A percentile compares a stretch with the other conserved stretches of the same genome.
phyloP scores from a whole-genome alignment of 768 basidiomycete species.

The Collybia sordida region DNA sequence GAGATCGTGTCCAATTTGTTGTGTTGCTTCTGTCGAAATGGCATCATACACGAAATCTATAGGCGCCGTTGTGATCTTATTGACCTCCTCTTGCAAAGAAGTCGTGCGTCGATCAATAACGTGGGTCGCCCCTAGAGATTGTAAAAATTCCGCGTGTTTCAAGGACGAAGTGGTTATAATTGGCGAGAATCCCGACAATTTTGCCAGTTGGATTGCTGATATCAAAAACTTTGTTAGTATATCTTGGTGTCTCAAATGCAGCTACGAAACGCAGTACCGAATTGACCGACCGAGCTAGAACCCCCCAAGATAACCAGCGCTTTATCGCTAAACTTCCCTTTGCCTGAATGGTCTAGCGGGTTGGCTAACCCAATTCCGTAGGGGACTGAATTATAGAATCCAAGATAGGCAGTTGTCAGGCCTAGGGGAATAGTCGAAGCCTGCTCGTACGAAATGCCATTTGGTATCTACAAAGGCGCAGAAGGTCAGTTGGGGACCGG shows the following conservation, averaged over 20 bases:
- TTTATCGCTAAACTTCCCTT: conserved; percentile 22
- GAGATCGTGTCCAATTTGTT: conserved; percentile 5
- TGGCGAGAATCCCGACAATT: conserved; percentile 37
- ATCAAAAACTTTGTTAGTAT: neutral
- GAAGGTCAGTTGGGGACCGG: neutral
- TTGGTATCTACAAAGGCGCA: conserved; percentile 16
- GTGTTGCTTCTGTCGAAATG: conserved; percentile 2
- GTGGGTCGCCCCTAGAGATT: conserved; percentile 39
- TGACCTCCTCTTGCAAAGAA: conserved; percentile 16
- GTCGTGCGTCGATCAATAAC: conserved; percentile 28
- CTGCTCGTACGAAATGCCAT: conserved; percentile 32
- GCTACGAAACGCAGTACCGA: conserved; percentile 11
- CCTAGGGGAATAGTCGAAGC: conserved; percentile 40
- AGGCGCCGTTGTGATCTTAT: neutral
- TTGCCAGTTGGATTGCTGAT: conserved; percentile 35
- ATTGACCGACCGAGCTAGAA: conserved; percentile 22
- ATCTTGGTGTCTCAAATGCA: neutral
- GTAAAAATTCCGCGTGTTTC: conserved; percentile 24
- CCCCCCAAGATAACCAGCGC: conserved; percentile 28
- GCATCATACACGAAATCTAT: conserved; percentile 6
- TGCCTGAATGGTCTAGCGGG: conserved; percentile 20
- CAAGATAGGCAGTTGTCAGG: conserved; percentile 31
- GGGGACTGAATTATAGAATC: conserved; percentile 22
- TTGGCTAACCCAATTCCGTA: conserved; percentile 20
- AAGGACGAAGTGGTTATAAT: conserved; percentile 37